Evolutionary conservation across 1,139 yeast species (phyloP), one percentile per base, ranked within the genome.

Genomic region (Kurtzmaniella quercitrusa): DNA sequence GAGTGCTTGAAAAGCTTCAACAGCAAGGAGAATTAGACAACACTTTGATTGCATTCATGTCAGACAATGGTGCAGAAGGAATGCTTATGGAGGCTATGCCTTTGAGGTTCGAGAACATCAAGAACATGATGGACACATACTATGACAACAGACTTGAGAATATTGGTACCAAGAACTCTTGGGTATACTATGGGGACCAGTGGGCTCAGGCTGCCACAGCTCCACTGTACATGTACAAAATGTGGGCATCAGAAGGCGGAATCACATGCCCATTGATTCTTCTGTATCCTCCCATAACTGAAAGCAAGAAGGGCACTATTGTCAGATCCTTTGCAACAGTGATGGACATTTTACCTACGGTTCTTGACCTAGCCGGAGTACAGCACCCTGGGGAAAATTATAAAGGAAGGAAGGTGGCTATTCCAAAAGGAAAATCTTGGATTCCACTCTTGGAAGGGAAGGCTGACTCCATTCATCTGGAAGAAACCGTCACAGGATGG

Each of bases 131-230:
- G 41, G 52, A 55, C 10, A 55, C 58, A 18, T 57, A 68, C 49
- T 77, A 66, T 56, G 59, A 77, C 55, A 78, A 78, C 51, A 46
- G 62, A 1, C 55, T 59, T 24, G 77, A 71, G 2, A 78, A 77
- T 53, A 66, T 78, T 46, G 83, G 83, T 3, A 66, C 65, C 33
- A 50, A 52, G 39, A 62, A 77, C 49, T 75, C 81, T 1, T 78
- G 75, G 53, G 71, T 68, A 8, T 73, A 72, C 67, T 79, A 78
- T 49, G 74, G 77, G 1, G 81, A 79, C 46, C 74, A 78, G 52
- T 78, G 83, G 83, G 83, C 83, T 0, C 82, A 78, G 50, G 83
- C 82, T n/a, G 80, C 82, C 5, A 77, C 82, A 15, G 79, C 82
- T 2, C 82, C 82, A 3, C 63, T 71, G 36, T 63, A 69, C 44